Base-by-base conservation (phyloP, 139 green algal species). In the Tetraselmis chui region DNA sequence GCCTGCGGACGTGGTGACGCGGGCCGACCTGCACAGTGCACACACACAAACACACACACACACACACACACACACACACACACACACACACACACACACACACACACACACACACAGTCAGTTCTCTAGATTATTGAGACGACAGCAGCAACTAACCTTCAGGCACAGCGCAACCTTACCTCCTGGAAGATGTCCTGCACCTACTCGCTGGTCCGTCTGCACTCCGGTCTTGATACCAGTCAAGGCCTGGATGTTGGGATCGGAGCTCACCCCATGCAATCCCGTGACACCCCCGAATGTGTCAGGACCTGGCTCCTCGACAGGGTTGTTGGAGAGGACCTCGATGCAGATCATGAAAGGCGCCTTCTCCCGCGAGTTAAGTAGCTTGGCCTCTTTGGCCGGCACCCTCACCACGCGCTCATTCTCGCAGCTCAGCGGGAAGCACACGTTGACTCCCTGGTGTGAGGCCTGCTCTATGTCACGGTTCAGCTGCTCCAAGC, bases 321-420 rank as follows among this genome's bases (percentile, higher is more conserved):
- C 45, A 18, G 45, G 11, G 45, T 5, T 18, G 45, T 67, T 67
- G 45, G 45, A 67, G 27, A 96, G 83, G 23, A 97, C 93, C 80
- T 98, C 94, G 0, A 96, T 76, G 32, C 87, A 89, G 2, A 98
- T 75, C 59, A 96, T 91, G 87, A 97, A 98, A 0, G 94, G 94
- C 2, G 93, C 94, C 86, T 94, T 96, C 11, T 97, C 93, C 29
- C 95, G 86, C 23, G 89, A 96, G 87, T 97, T 98, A 23, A 99
- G 89, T 26, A 99, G 88, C 28, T 91, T 87, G 1, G 92, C 91
- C 83, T 99, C 96, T 29, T 92, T 88, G 0, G 88, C 86, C 0
- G 91, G 84, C 28, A 99, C 88, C 24, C 95, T 88, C 77, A 99
- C 87, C 32, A 99, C 92, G 27, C 94, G 87, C 79, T 95, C 90